Base-by-base conservation (phyloP, 169 alveolate species). In the Eimeria maxima region DNA sequence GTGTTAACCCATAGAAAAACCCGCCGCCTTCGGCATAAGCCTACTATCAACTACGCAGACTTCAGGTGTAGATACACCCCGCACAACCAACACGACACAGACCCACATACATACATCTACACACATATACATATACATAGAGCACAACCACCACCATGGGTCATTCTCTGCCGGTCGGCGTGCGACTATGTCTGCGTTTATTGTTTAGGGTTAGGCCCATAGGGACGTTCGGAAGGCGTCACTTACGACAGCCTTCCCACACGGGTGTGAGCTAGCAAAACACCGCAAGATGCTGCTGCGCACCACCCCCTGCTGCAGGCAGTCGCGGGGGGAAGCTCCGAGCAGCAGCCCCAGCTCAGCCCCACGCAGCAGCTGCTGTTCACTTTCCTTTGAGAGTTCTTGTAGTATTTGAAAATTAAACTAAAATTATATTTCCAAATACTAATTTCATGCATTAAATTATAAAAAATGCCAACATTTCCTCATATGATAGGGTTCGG, bases 161-260 rank as follows among this genome's bases (percentile, higher is more conserved):
- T 42, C 38, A 38, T 16, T 55, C 50, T 22, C 88, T 76, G 88
- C 88, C 88, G 16, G 38, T 14, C 13, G 60, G 57, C 88, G 45
- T 27, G 88, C 50, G 27, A 63, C 7, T 11, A 22, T 18, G 88
- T 42, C 45, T 38, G 38, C 88, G 88, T 38, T 24, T 42, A 29
- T 42, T 76, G 88, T 76, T 76, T 76, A 76, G 88, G 88, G 88
- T 76, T 76, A 38, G 38, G 57, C 88, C 88, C 88, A 44, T 0
- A 44, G 88, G 88, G 22, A 42, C 88, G 88, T 20, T 29, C 38
- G 57, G 88, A 22, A 38, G 45, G 38, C 88, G 45, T 71, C 88
- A 10, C n/a, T 4, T 42, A 38, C 1, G 27, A 60, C 38, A 42
- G 88, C 88, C 50, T 38, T 33, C 38, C 88, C 27, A 42, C 88